These are phyloP conservation scores for Amanita polypyramis DNA, from an alignment of 768 basidiomycete genomes.

Conservation along the genomic window DNA sequence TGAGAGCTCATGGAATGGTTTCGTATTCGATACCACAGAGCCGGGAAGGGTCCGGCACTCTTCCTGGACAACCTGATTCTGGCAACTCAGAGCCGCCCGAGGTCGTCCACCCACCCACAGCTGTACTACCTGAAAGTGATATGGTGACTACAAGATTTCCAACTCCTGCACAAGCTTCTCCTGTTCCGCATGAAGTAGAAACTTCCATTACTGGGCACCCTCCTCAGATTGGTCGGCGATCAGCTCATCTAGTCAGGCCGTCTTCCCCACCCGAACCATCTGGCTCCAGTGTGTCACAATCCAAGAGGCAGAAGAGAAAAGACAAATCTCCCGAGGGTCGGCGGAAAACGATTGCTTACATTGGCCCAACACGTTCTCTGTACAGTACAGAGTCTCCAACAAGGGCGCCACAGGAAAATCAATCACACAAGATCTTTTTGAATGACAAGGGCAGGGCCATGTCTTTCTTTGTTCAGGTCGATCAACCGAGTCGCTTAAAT, in stretches of 20 bases:
- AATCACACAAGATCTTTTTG: slow-evolving; percentile 30
- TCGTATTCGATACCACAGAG: not conserved
- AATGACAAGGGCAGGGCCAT: slow-evolving; percentile 30
- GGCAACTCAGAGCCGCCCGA: not conserved
- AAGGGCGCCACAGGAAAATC: not conserved
- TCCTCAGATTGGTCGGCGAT: slow-evolving; percentile 1
- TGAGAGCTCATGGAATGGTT: slow-evolving; percentile 8
- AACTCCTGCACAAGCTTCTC: not conserved
- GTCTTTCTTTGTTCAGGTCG: slow-evolving; percentile 61
- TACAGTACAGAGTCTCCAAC: not conserved
- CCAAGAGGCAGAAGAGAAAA: slow-evolving; percentile 4
- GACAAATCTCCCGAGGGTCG: slow-evolving; percentile 6
- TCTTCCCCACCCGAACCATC: slow-evolving; percentile 7
- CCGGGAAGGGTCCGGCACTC: not conserved
- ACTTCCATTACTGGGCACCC: not conserved
- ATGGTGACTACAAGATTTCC: not conserved
- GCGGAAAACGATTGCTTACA: slow-evolving; percentile 1
- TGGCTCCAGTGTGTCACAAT: slow-evolving; percentile 3
- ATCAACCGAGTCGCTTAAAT: slow-evolving; percentile 40
- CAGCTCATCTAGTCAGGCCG: not conserved
- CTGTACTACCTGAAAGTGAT: not conserved
- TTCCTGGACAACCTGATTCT: not conserved
- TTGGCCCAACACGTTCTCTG: not conserved
- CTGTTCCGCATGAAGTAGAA: not conserved
- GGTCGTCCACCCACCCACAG: not conserved